Percentiles rank a stretch among this genome's conserved stretches.
These are phyloP conservation scores for Yamadazyma laniorum DNA, from an alignment of 805 yeast genomes.

Conservation along the genomic window DNA sequence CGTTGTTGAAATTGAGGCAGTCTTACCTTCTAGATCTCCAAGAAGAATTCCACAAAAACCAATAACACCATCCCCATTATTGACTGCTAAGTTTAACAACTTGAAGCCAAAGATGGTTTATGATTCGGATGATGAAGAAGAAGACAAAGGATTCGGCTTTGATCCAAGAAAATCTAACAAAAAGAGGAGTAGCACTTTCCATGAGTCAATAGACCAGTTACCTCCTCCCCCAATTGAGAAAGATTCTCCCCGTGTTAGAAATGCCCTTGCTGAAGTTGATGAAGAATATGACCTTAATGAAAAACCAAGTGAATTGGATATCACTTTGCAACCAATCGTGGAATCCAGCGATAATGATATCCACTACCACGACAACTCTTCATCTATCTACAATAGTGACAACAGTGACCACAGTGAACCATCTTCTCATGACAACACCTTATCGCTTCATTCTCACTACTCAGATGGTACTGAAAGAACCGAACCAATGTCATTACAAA, in stretches of 20 bases:
- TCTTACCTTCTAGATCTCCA: slow-evolving; percentile 23
- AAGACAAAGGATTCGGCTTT: slow-evolving; percentile 18
- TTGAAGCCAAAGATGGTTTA: slow-evolving; percentile 15
- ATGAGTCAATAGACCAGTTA: neutral
- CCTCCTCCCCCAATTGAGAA: slow-evolving; percentile 8
- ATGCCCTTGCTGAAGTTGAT: neutral
- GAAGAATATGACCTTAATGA: slow-evolving; percentile 9
- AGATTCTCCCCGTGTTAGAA: neutral
- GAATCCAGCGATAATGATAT: slow-evolving; percentile 27
- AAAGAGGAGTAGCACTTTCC: slow-evolving; percentile 3
- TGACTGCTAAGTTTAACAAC: slow-evolving; percentile 14
- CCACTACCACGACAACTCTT: slow-evolving; percentile 21
- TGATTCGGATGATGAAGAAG: slow-evolving; percentile 18
- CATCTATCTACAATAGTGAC: slow-evolving; percentile 33
- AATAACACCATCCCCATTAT: slow-evolving; percentile 9
- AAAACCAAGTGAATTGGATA: slow-evolving; percentile 15
- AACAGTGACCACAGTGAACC: slow-evolving; percentile 18
- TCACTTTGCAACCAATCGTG: slow-evolving; percentile 36
- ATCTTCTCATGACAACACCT: slow-evolving; percentile 18
- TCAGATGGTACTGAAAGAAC: slow-evolving; percentile 19
- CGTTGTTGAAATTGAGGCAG: slow-evolving; percentile 17
- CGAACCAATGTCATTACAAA: slow-evolving; percentile 16
- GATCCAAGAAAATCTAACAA: slow-evolving; percentile 21
- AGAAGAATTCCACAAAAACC: slow-evolving; percentile 4
- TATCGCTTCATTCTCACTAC: slow-evolving; percentile 40